Evolutionary conservation across 257 asterid genomes (phyloP).

Genomic region (Solanum lycopersicoides): DNA sequence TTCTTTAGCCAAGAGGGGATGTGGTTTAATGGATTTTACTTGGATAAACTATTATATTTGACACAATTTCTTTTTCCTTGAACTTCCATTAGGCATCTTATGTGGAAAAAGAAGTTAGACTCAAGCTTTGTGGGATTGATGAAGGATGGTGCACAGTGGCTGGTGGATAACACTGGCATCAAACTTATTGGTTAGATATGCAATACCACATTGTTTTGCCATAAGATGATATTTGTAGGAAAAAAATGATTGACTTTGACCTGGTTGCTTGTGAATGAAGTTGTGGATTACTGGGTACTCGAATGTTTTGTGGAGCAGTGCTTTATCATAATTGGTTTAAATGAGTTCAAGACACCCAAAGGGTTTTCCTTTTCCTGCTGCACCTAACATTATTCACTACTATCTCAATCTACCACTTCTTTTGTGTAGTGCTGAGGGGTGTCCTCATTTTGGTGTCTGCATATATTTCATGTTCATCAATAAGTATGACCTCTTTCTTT

Average conservation of each 20-base stretch:
- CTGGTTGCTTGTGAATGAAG: neutral
- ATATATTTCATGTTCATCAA: neutral
- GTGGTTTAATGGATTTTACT: too few species aligned
- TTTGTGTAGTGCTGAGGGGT: neutral
- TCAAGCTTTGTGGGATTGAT: slow-evolving; percentile 84
- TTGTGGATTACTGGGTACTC: neutral
- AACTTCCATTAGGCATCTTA: slow-evolving; percentile 50
- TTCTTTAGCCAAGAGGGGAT: too few species aligned
- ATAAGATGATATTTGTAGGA: too few species aligned
- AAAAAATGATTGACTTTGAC: too few species aligned
- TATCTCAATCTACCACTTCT: neutral
- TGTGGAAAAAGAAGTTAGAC: slow-evolving; percentile 76
- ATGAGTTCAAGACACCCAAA: neutral
- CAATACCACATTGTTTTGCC: neutral
- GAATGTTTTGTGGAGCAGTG: neutral
- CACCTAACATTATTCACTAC: neutral
- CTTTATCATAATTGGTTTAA: neutral
- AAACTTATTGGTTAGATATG: slow-evolving; percentile 68
- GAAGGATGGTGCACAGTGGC: slow-evolving; percentile 95
- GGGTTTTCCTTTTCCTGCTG: neutral
- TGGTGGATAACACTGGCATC: slow-evolving; percentile 85
- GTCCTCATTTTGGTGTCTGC: neutral
- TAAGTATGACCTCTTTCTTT: neutral
- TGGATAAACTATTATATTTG: too few species aligned
- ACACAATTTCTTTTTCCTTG: too few species aligned